Conservation (phyloP, 805 yeast genomes). For the Yamadazyma paraphyllophila region DNA sequence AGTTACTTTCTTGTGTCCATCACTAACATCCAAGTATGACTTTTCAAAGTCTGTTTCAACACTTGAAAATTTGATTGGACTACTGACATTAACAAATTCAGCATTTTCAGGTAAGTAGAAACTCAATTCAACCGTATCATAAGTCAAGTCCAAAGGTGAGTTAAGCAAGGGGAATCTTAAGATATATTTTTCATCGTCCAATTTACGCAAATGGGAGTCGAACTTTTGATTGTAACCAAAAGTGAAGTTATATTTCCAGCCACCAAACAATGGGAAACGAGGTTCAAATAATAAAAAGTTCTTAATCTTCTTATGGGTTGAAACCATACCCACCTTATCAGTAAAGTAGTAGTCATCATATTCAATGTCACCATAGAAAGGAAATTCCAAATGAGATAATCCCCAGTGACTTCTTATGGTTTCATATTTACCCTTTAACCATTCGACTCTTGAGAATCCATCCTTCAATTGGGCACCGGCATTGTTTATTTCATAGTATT, state of each 20-base stretch:
- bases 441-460: conserved; percentile 81
- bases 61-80: conserved; percentile 48
- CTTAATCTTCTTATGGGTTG: conserved; percentile 57
- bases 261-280: conserved; percentile 92
- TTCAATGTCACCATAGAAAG: conserved; percentile 39
- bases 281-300: conserved; percentile 65
- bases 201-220: conserved; percentile 47
- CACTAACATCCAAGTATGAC: conserved; percentile 69
- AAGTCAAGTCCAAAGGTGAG: conserved; percentile 69
- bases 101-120: conserved; percentile 90
- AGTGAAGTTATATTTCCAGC: conserved; percentile 94
- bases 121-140: conserved; percentile 57
- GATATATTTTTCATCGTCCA: conserved; percentile 47
- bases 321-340: conserved; percentile 91
- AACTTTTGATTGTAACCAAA: conserved; percentile 84
- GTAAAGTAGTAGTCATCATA: conserved; percentile 67
- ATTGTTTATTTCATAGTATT: conserved; percentile 78
- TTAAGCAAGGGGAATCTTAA: conserved; percentile 69
- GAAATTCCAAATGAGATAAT: conserved; percentile 58
- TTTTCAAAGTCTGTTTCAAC: conserved; percentile 32
- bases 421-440: conserved; percentile 57
- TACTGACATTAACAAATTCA: conserved; percentile 49
- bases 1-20: conserved; percentile 76
- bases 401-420: conserved; percentile 53
- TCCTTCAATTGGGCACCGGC: conserved; percentile 64